Evolutionary conservation across 306 rosid genomes (phyloP), one percentile per base, ranked within the genome.

Genomic region (Citrullus mucosospermus): DNA sequence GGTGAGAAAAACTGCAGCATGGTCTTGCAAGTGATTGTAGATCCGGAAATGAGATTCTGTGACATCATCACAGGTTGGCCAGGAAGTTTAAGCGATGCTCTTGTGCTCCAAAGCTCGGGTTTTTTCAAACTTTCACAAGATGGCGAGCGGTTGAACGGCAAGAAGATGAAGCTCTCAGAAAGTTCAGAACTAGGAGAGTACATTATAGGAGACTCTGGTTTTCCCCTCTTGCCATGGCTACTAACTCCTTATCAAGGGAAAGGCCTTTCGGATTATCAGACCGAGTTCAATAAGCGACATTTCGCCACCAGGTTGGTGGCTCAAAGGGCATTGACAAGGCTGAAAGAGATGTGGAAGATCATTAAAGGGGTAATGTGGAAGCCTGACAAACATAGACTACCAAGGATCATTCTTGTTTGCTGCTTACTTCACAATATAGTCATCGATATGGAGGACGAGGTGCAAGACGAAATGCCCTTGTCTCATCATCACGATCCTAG

Each of bases 61-160:
- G 90, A 89, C 86, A 79, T 93, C 81, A 82, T 91, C 72, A 79
- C 92, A 4, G 97, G 98, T 57, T 93, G 98, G 96, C 98, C 98
- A 1, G 97, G 98, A 82, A 93, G 96, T 78, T 32, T 91, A 77
- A 87, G 88, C 13, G 97, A 93, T 48, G 85, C 83, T 18, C 44
- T 58, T n/a, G 89, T 89, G 57, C 93, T 93, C 20, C 78, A 30
- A 80, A 90, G 92, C 80, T 93, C 93, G 6, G 57, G 88, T 12
- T 87, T 93, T 68, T 90, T 82, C 89, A 84, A 79, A 73, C 84
- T 83, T 61, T 85, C 82, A 38, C 89, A 90, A 84, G 93, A 90
- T 80, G 93, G 92, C 17, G 78, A 80, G 59, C 86, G 85, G 75
- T 59, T 93, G 82, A 90, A 87, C 9, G 93, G 93, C 25, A 76